phyloP scores from a whole-genome alignment of 2,329 filamentous ascomycete species.

The Thelonectria discophora region DNA sequence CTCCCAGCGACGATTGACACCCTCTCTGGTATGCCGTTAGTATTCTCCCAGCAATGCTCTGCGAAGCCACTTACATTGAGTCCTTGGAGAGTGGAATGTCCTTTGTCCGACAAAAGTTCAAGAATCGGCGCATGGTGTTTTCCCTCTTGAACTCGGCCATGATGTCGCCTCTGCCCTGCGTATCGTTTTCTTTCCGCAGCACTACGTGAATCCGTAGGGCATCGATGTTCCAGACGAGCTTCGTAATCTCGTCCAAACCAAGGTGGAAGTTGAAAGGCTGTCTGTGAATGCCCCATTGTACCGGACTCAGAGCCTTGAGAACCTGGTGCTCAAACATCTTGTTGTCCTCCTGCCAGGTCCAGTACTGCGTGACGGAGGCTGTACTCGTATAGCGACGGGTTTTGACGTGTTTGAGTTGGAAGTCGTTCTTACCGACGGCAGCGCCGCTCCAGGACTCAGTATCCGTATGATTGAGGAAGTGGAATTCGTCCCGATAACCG shows the following conservation, averaged over 20 bases:
- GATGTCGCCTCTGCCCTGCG: constrained; percentile 54
- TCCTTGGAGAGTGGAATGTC: constrained; percentile 53
- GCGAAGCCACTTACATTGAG: constrained; percentile 49
- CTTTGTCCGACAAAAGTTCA: constrained; percentile 57
- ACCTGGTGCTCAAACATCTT: constrained; percentile 63
- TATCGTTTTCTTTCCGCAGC: constrained; percentile 47
- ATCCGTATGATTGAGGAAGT: constrained; percentile 59
- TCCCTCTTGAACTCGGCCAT: constrained; percentile 62
- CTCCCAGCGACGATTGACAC: constrained; percentile 50
- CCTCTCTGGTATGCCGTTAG: constrained; percentile 44
- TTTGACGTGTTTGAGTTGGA: constrained; percentile 63
- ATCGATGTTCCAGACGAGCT: constrained; percentile 56
- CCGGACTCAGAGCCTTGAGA: constrained; percentile 54
- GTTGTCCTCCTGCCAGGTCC: constrained; percentile 57
- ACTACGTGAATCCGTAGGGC: constrained; percentile 54
- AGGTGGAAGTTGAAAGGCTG: constrained; percentile 62
- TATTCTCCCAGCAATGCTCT: not conserved
- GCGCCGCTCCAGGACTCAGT: constrained; percentile 60
- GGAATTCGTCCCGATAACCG: constrained; percentile 50
- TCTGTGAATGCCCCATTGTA: constrained; percentile 60
- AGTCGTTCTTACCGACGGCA: constrained; percentile 57
- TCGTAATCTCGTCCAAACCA: constrained; percentile 55
- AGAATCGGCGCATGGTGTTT: constrained; percentile 62
- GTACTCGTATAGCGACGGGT: constrained; percentile 57
- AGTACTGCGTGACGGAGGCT: constrained; percentile 62